Percentiles rank a stretch among this genome's conserved stretches.
phyloP scores from a whole-genome alignment of 345 rosid species.

The Reutealis trisperma region DNA sequence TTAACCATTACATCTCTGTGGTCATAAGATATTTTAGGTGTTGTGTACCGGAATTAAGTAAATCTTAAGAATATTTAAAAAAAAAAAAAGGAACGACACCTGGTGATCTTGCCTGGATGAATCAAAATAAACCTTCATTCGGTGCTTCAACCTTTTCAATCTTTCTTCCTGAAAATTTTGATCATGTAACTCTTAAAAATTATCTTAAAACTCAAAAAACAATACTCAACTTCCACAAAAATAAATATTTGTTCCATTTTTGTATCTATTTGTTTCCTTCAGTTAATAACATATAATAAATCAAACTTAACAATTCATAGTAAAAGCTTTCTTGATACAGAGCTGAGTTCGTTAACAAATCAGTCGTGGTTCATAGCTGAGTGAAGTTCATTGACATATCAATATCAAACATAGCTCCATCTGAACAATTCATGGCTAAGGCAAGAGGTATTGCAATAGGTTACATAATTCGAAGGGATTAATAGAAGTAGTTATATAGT shows the following conservation, averaged over 20 bases:
- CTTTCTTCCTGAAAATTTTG: constrained; percentile 65
- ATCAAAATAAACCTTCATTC: constrained; percentile 77
- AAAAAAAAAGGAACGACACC: constrained; percentile 36
- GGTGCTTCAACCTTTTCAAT: constrained; percentile 59
- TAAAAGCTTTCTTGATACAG: not conserved
- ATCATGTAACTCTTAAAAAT: not conserved
- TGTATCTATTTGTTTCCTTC: not conserved
- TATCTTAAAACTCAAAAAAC: not conserved
- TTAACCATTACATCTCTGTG: not conserved
- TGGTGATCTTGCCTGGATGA: constrained; percentile 77
- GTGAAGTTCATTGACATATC: not conserved
- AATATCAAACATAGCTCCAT: not conserved
- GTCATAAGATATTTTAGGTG: too few species aligned
- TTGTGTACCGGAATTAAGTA: not conserved
- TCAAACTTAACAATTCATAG: not conserved
- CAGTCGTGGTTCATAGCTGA: not conserved
- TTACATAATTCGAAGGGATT: not conserved
- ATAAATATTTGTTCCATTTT: not conserved
- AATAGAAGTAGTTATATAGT: not conserved
- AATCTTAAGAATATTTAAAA: not conserved
- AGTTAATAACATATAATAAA: not conserved
- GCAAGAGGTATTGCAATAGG: not conserved
- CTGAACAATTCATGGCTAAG: not conserved
- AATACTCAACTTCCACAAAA: not conserved
- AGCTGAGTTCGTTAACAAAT: not conserved